These are phyloP conservation scores for Backusella macrospora DNA, from an alignment of 192 early-diverging fungal species.

Conservation along the genomic window DNA sequence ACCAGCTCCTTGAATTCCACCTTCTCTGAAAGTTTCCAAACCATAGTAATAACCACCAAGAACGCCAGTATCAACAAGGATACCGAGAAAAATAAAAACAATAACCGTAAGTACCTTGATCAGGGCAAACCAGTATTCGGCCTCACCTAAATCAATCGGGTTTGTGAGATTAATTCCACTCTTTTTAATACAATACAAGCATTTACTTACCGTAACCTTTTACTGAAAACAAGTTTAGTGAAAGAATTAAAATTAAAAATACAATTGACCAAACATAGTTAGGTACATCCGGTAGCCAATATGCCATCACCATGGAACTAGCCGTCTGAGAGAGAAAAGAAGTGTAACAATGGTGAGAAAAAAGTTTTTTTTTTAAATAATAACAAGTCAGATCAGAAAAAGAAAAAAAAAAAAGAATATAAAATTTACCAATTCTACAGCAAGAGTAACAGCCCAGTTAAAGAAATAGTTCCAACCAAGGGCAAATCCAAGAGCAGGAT, in stretches of 20 bases:
- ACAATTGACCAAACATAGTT: slow-evolving; percentile 51
- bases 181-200: not conserved
- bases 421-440: slow-evolving; percentile 24
- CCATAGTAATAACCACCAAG: slow-evolving; percentile 64
- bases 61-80: slow-evolving; percentile 71
- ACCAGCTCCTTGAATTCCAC: slow-evolving; percentile 64
- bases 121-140: slow-evolving; percentile 83
- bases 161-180: not conserved
- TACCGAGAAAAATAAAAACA: slow-evolving; percentile 82
- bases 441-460: slow-evolving; percentile 43
- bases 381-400: not conserved
- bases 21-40: slow-evolving; percentile 61
- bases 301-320: slow-evolving; percentile 78
- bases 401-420: not conserved
- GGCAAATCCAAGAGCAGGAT: slow-evolving; percentile 79
- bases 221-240: slow-evolving; percentile 74
- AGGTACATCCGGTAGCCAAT: slow-evolving; percentile 46
- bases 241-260: slow-evolving; percentile 66
- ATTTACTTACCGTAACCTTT: slow-evolving; percentile 68
- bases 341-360: not conserved
- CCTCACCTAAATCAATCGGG: slow-evolving; percentile 47
- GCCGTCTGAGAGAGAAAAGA: slow-evolving; percentile 49
- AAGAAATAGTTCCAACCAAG: slow-evolving; percentile 64
- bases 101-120: slow-evolving; percentile 86
- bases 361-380: not conserved